A percentile compares a stretch with the other conserved stretches of the same genome.
Conservation (phyloP, 495 filamentous ascomycete genomes). For the Podospora sp. region DNA sequence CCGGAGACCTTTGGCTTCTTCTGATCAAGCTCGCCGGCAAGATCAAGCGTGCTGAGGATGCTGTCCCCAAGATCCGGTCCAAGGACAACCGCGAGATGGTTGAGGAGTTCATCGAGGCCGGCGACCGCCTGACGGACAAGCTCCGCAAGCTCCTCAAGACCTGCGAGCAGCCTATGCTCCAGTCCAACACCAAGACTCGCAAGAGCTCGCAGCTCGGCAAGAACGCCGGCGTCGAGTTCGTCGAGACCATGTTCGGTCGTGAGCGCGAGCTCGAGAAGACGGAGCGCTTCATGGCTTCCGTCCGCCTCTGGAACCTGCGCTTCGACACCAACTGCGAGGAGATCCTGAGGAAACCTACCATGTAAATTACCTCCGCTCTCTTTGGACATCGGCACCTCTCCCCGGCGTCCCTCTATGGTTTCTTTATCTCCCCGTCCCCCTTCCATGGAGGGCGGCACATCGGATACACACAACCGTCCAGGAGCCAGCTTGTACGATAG, state of each 20-base stretch:
- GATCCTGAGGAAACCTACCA: slow-evolving; percentile 66
- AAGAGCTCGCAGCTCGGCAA: slow-evolving; percentile 80
- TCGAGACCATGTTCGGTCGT: slow-evolving; percentile 93
- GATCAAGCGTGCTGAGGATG: slow-evolving; percentile 88
- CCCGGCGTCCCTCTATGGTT: slow-evolving; percentile 1
- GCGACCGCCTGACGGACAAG: slow-evolving; percentile 82
- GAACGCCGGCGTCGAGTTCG: slow-evolving; percentile 93
- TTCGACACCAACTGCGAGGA: slow-evolving; percentile 97
- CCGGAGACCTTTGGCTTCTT: slow-evolving; percentile 92
- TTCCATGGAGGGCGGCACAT: slow-evolving; percentile 9
- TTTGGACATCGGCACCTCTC: slow-evolving; percentile 1
- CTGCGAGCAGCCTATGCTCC: slow-evolving; percentile 89
- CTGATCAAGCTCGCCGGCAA: slow-evolving; percentile 96
- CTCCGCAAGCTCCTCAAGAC: slow-evolving; percentile 85
- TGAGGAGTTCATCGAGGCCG: slow-evolving; percentile 88
- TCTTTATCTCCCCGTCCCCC: slow-evolving; percentile 9
- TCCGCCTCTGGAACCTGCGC: slow-evolving; percentile 91
- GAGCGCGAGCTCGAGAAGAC: slow-evolving; percentile 90
- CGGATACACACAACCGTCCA: slow-evolving; percentile 26
- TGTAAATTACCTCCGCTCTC: slow-evolving; percentile 36
- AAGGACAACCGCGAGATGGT: slow-evolving; percentile 77
- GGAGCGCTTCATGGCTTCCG: slow-evolving; percentile 91
- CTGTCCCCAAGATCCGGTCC: slow-evolving; percentile 69
- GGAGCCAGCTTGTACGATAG: slow-evolving; percentile 39
- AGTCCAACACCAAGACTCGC: slow-evolving; percentile 57